A percentile compares a stretch with the other conserved stretches of the same genome.
These are phyloP conservation scores for Dendrocalamus sinicus DNA, from an alignment of 176 grass and related monocot genomes.

Conservation along the genomic window DNA sequence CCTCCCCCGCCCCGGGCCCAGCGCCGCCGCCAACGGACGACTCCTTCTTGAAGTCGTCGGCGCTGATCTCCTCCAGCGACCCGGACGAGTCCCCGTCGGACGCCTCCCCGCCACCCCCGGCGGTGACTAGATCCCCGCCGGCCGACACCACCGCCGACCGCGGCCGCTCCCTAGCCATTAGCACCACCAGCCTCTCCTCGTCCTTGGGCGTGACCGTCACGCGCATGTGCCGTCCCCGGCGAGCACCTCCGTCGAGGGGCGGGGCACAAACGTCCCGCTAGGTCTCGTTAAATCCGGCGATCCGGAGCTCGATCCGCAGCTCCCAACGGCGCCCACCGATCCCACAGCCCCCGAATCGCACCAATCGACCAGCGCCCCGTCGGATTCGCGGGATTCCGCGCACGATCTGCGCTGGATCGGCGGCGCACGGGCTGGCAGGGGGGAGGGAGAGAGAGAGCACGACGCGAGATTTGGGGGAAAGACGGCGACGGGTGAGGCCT, in stretches of 20 bases:
- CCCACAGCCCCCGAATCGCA: neutral
- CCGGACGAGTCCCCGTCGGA: conserved; percentile 78
- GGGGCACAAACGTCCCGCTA: neutral
- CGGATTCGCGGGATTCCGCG: conserved; percentile 9
- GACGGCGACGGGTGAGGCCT: neutral
- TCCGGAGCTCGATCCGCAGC: conserved; percentile 26
- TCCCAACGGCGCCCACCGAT: neutral
- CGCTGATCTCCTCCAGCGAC: conserved; percentile 70
- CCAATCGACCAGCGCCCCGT: neutral
- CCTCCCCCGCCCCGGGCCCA: neutral
- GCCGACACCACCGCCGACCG: conserved; percentile 55
- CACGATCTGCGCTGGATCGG: conserved; percentile 36
- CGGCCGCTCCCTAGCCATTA: conserved; percentile 64
- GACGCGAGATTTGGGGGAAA: conserved; percentile 26
- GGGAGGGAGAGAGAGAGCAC: neutral
- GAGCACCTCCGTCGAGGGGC: neutral
- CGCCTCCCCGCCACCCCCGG: conserved; percentile 39
- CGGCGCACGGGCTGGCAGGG: neutral
- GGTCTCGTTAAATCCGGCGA: conserved; percentile 45
- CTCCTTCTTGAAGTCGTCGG: conserved; percentile 69
- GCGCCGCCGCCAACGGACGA: neutral
- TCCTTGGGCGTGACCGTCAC: conserved; percentile 55
- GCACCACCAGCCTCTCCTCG: conserved; percentile 47
- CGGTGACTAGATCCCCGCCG: conserved; percentile 45
- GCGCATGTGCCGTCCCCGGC: conserved; percentile 38